Percentiles rank a stretch among this genome's conserved stretches.
These are phyloP conservation scores for Neophaeococcomyces mojaviensis DNA, from an alignment of 2,329 filamentous ascomycete species.

Conservation along the genomic window DNA sequence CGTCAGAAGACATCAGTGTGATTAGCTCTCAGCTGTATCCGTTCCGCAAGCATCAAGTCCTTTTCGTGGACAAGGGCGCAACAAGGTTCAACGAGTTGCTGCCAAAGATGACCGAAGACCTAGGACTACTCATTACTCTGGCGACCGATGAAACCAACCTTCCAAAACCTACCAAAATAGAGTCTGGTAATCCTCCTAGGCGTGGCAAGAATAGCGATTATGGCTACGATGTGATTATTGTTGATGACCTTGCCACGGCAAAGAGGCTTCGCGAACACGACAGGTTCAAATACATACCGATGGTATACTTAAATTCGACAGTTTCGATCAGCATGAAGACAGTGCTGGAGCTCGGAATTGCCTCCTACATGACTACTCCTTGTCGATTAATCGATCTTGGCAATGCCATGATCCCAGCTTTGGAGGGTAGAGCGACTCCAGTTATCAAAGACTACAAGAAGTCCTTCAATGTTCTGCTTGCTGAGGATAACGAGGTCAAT, in stretches of 20 bases:
- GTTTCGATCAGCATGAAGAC: slow-evolving; percentile 91
- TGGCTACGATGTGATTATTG: slow-evolving; percentile 89
- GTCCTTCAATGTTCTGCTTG: slow-evolving; percentile 89
- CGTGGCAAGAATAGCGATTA: slow-evolving; percentile 44
- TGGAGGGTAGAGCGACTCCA: slow-evolving; percentile 87
- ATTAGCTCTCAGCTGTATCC: slow-evolving; percentile 78
- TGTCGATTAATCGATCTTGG: slow-evolving; percentile 89
- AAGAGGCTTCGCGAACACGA: slow-evolving; percentile 75
- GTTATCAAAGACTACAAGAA: slow-evolving; percentile 88
- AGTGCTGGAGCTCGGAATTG: slow-evolving; percentile 87
- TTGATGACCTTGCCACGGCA: slow-evolving; percentile 90
- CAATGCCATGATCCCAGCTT: slow-evolving; percentile 89
- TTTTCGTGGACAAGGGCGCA: slow-evolving; percentile 88
- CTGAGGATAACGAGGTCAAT: slow-evolving; percentile 96
- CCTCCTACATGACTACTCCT: slow-evolving; percentile 98
- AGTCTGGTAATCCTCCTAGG: slow-evolving; percentile 33
- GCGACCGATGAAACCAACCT: slow-evolving; percentile 69
- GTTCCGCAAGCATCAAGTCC: slow-evolving; percentile 85
- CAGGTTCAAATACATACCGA: slow-evolving; percentile 95
- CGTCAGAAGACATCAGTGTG: slow-evolving; percentile 66
- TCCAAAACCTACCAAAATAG: slow-evolving; percentile 44
- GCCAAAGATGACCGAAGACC: slow-evolving; percentile 64
- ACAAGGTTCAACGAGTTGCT: slow-evolving; percentile 72
- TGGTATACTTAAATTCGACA: slow-evolving; percentile 80
- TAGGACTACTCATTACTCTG: slow-evolving; percentile 75